Evolutionary conservation across 2,329 filamentous ascomycete genomes (phyloP).

Genomic region (Colletotrichum abscissum): DNA sequence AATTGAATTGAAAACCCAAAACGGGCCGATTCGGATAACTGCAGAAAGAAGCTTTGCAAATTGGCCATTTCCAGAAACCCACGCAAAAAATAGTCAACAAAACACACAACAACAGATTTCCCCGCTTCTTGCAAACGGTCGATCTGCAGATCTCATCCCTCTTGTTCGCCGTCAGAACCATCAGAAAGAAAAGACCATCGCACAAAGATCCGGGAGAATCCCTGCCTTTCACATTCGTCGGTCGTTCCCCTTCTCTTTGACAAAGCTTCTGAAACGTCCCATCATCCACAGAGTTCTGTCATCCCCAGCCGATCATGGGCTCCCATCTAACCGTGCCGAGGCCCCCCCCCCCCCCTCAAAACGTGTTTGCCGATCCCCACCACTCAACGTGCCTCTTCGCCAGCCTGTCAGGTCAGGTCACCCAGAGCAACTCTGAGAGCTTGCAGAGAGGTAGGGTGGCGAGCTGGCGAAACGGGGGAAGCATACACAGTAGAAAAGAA

Average conservation of each 20-base stretch:
- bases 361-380: slow-evolving; percentile 8
- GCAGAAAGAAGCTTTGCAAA: not conserved
- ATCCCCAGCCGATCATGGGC: not conserved
- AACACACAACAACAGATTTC: not conserved
- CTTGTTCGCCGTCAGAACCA: not conserved
- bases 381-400: not conserved
- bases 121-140: not conserved
- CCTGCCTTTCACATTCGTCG: not conserved
- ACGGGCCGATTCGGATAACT: not conserved
- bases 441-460: not conserved
- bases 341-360: not conserved
- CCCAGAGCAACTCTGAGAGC: not conserved
- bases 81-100: not conserved
- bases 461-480: not conserved
- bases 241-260: too few species aligned
- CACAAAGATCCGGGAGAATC: not conserved
- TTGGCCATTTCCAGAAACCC: not conserved
- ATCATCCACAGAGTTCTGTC: not conserved
- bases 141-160: not conserved
- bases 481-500: not conserved
- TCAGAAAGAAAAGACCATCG: not conserved
- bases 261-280: slow-evolving; percentile 13
- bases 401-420: not conserved
- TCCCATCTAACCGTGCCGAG: not conserved
- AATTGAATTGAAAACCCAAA: accelerated